phyloP scores from a whole-genome alignment of 139 green algal species.

The Tetraselmis striata region DNA sequence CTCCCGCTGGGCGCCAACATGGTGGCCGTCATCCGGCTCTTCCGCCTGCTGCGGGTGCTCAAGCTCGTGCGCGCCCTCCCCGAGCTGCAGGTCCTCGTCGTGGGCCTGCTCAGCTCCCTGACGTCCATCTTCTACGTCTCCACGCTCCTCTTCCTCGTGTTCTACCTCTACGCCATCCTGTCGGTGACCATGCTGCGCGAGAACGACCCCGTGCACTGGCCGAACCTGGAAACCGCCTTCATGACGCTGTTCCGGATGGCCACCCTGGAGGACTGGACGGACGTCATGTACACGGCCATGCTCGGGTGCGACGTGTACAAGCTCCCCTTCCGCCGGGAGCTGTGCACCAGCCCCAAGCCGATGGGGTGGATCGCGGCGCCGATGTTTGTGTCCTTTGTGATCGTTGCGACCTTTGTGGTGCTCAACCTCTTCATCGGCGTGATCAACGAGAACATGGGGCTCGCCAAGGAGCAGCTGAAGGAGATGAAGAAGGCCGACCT shows the following conservation, averaged over 20 bases:
- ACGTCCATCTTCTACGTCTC: background rate
- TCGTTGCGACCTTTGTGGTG: background rate
- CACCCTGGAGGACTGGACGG: slow-evolving; percentile 5
- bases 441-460: background rate
- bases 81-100: slow-evolving; percentile 1
- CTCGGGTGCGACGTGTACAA: slow-evolving; percentile 1
- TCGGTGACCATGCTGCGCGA: background rate
- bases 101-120: background rate
- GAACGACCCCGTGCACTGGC: slow-evolving; percentile 1
- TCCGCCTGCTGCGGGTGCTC: slow-evolving; percentile 1
- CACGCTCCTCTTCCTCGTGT: background rate
- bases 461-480: background rate
- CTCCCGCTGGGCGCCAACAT: background rate
- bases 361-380: background rate
- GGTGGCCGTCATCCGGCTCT: background rate
- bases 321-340: background rate
- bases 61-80: background rate
- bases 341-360: background rate
- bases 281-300: slow-evolving; percentile 2
- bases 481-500: background rate
- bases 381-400: background rate
- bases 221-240: background rate
- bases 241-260: slow-evolving; percentile 4
- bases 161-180: slow-evolving; percentile 4
- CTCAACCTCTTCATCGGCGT: slow-evolving; percentile 8